Evolutionary conservation across 495 filamentous ascomycete species (phyloP).

Genomic region (Lepidopterella palustris): DNA sequence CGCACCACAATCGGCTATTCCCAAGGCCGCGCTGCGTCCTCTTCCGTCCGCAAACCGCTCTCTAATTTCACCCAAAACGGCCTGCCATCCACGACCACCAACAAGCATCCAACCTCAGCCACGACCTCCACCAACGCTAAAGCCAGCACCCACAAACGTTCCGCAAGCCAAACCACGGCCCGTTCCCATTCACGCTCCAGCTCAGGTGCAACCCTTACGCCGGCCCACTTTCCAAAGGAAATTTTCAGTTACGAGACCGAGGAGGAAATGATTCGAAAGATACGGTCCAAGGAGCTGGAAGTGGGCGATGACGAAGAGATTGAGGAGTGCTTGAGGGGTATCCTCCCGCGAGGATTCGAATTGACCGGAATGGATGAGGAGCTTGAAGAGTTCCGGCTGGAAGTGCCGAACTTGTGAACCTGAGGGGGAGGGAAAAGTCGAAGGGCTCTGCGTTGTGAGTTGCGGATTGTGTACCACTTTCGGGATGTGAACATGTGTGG

Average conservation of each 20-base stretch:
- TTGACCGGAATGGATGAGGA: not conserved
- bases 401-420: not conserved
- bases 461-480: too few species aligned
- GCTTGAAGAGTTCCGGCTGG: not conserved
- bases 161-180: not conserved
- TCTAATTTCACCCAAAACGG: conserved; percentile 11
- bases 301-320: not conserved
- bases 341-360: not conserved
- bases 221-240: not conserved
- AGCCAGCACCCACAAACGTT: not conserved
- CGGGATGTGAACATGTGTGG: too few species aligned
- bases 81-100: not conserved
- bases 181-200: not conserved
- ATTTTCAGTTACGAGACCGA: conserved; percentile 1
- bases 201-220: not conserved
- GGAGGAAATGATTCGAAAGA: not conserved
- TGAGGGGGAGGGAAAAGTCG: too few species aligned
- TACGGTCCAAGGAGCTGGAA: not conserved
- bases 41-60: conserved; percentile 37
- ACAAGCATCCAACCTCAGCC: not conserved
- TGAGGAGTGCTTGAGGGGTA: not conserved
- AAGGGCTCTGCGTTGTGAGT: too few species aligned
- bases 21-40: conserved; percentile 62
- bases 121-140: not conserved
- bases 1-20: conserved; percentile 74